Base-by-base conservation (phyloP, 345 rosid species). In the Pistacia integerrima region DNA sequence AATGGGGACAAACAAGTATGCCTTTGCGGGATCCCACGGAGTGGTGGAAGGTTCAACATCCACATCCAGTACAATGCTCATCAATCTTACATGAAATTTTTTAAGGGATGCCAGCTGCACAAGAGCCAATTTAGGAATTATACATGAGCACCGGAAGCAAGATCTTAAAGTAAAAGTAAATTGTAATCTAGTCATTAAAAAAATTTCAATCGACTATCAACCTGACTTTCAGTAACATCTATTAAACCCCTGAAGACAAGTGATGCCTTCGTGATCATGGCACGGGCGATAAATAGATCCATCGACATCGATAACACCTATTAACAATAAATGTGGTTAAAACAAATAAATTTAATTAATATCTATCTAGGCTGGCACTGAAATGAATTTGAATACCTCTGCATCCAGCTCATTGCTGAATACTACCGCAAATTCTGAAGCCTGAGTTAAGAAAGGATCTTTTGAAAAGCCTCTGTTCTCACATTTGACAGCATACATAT, bases 391-490 rank as follows among this genome's bases (percentile, higher is more conserved):
- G 54, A 63, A 67, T 83, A 96, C 99, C 99, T 96, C 99, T 92
- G 97, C 98, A 96, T 96, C 99, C 97, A 96, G 98, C 94, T 92
- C 94, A 80, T 85, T 93, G 92, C 98, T 94, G 88, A 92, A 92
- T 79, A 96, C 87, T 84, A 96, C 88, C 8, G 98, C 97, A 78
- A 93, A 96, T 36, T 91, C 91, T 67, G 97, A 91, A 84, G 91
- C 97, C 87, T 96, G 87, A 48, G 86, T 89, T 82, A 92, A 73
- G 87, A 93, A 96, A 67, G 91, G 86, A 90, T 96, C 99, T 86
- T 91, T 96, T 57, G 97, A 86, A 82, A 88, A 77, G 74, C 92
- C 97, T 58, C 51, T 78, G 78, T 91, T 90, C 60, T 76, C 87
- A 75, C 94, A 93, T 79, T 74, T 84, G 76, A 96, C 90, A 80